Conservation (phyloP, 139 green algal genomes). For the Micractinium conductrix region DNA sequence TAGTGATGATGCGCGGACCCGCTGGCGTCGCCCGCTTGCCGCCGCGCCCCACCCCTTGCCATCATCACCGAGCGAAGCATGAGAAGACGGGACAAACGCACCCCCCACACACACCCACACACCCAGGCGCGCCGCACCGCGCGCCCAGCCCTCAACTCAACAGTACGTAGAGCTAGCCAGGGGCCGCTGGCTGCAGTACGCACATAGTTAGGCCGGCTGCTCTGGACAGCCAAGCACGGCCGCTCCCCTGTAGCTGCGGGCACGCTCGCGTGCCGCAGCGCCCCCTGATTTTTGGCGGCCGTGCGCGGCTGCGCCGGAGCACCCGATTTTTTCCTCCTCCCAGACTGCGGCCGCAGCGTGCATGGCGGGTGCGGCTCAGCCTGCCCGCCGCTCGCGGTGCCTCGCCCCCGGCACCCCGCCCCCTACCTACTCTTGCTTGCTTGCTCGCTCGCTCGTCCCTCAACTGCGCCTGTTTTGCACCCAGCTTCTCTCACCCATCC, state of each 20-base stretch:
- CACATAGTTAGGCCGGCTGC: not conserved
- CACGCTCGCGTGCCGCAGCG: not conserved
- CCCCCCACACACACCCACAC: too few species aligned
- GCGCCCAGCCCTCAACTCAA: not conserved
- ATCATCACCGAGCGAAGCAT: not conserved
- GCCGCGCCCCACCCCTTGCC: not conserved
- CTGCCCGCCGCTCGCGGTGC: not conserved
- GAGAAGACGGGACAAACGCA: too few species aligned
- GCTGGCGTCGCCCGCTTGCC: not conserved
- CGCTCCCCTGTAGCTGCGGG: not conserved
- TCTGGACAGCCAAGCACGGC: not conserved
- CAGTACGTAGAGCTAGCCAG: not conserved
- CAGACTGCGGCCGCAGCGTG: not conserved
- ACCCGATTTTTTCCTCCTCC: not conserved
- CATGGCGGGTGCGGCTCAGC: not conserved
- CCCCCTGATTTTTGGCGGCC: not conserved
- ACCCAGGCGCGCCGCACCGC: too few species aligned
- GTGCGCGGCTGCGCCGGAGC: not conserved
- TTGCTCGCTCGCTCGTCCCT: not conserved
- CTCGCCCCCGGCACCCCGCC: too few species aligned
- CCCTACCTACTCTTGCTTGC: not conserved
- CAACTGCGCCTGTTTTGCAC: conserved; percentile 21
- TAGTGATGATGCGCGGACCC: not conserved
- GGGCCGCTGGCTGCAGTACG: not conserved
- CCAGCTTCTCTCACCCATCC: not conserved